These are phyloP conservation scores for Alternaria sp. DNA, from an alignment of 2,329 filamentous ascomycete species.

Conservation along the genomic window DNA sequence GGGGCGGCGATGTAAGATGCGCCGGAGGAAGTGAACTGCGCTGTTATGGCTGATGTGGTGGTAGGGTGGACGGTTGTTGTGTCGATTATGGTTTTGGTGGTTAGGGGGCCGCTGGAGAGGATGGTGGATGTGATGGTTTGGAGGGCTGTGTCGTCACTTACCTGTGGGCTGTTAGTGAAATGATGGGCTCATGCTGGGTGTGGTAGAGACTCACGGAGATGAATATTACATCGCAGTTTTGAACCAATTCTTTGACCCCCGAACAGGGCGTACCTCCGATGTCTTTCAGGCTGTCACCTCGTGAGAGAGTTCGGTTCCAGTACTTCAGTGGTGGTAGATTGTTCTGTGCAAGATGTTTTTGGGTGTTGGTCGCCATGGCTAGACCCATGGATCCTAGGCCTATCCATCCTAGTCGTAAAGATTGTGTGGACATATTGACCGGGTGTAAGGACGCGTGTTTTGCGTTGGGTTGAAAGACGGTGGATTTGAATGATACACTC, in stretches of 20 bases:
- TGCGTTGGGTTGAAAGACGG: background rate
- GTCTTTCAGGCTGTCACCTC: conserved; percentile 46
- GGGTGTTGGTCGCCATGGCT: conserved; percentile 58
- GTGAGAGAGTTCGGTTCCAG: conserved; percentile 57
- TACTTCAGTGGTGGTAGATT: conserved; percentile 44
- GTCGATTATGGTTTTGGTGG: conserved; percentile 56
- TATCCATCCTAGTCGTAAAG: conserved; percentile 27
- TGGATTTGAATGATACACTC: background rate
- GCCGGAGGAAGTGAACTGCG: conserved; percentile 30
- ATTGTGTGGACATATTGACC: conserved; percentile 9
- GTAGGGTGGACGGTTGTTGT: conserved; percentile 59
- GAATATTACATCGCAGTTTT: conserved; percentile 34
- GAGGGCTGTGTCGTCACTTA: conserved; percentile 53
- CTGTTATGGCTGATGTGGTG: conserved; percentile 44
- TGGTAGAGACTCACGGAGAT: conserved; percentile 47
- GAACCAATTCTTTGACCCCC: conserved; percentile 23
- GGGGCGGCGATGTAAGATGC: conserved; percentile 54
- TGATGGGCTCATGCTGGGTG: too few relatives aligned
- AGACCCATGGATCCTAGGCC: conserved; percentile 61
- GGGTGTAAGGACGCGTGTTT: background rate
- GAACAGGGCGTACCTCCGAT: conserved; percentile 25
- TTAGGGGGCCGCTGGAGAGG: conserved; percentile 21
- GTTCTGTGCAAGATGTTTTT: conserved; percentile 47
- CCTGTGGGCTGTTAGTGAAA: too few relatives aligned
- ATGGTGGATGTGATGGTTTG: conserved; percentile 38